phyloP scores from a whole-genome alignment of 352 stramenopile species.

The Albugo laibachii region DNA sequence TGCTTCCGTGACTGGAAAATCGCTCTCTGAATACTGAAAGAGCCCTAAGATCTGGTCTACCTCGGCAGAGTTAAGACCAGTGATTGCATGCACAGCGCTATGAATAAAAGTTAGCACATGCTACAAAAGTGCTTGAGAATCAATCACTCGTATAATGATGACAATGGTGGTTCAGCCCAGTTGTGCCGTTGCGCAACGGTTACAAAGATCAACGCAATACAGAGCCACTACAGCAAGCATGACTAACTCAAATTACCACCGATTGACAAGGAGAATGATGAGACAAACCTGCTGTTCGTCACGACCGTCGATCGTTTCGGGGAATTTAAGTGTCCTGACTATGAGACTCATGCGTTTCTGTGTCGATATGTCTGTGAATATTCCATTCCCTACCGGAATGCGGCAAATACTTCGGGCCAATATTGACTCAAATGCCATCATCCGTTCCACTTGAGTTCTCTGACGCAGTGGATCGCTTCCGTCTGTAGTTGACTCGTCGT shows the following conservation, averaged over 20 bases:
- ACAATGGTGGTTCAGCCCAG: slow-evolving; percentile 16
- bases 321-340: slow-evolving; percentile 31
- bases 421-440: slow-evolving; percentile 46
- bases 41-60: slow-evolving; percentile 38
- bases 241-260: slow-evolving; percentile 1
- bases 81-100: slow-evolving; percentile 17
- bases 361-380: slow-evolving; percentile 23
- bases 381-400: slow-evolving; percentile 27
- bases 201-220: slow-evolving; percentile 37
- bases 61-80: slow-evolving; percentile 40
- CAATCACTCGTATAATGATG: slow-evolving; percentile 16
- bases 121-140: neutral
- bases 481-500: slow-evolving; percentile 13
- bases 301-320: slow-evolving; percentile 44
- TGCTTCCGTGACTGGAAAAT: slow-evolving; percentile 40
- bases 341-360: slow-evolving; percentile 34
- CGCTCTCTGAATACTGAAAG: slow-evolving; percentile 40
- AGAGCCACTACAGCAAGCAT: slow-evolving; percentile 26
- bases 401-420: slow-evolving; percentile 21
- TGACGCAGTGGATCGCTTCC: slow-evolving; percentile 4
- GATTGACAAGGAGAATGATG: neutral
- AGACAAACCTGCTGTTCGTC: slow-evolving; percentile 2
- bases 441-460: slow-evolving; percentile 38
- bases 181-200: slow-evolving; percentile 36
- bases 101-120: slow-evolving; percentile 3